Evolutionary conservation across 176 grass and related monocot genomes (phyloP), one percentile per base, ranked within the genome.

Genomic region (Aegilops sharonensis): DNA sequence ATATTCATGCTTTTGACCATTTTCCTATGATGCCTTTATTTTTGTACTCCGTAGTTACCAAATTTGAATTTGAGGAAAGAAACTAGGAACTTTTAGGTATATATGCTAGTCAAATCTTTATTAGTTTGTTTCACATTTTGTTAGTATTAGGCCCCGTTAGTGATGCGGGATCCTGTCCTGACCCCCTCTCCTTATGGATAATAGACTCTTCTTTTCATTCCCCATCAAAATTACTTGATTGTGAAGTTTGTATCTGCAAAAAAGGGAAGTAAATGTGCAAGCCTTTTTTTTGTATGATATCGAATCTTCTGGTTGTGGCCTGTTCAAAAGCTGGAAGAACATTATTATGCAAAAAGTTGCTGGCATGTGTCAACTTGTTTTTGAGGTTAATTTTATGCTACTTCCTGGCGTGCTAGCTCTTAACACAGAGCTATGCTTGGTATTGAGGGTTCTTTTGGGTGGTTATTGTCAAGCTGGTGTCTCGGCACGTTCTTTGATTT

Each of bases 241-340:
- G 23, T 25, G 20, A 74, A 59, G 20, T 48, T 68, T 68, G 37
- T 75, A n/a, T 84, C 43, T 60, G 24, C 23, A 1, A 20, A 32
- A 61, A 83, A 62, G 3, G 5, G 9, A 63, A 31, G 17, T 24
- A 43, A 63, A 73, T 20, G 29, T 61, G 60, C 23, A 73, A 62
- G 31, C 35, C 50, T 61, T 8, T 35, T 68, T 68, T 71, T 54
- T 25, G 17, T 40, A 42, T 50, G 42, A 43, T 3, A 43, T 43
- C 42, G 42, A 74, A 30, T 63, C 15, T 84, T 74, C 29, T 84
- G 39, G 7, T 34, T 72, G 27, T 43, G 17, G 23, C 34, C 35
- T 72, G 48, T 70, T 64, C 79, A 63, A 75, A 75, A 43, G 57
- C 9, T 64, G 37, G 24, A 64, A 27, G 82, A 84, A 64, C 9